These are phyloP conservation scores for Fusarium ambrosium DNA, from an alignment of 2,329 filamentous ascomycete species.

Conservation along the genomic window DNA sequence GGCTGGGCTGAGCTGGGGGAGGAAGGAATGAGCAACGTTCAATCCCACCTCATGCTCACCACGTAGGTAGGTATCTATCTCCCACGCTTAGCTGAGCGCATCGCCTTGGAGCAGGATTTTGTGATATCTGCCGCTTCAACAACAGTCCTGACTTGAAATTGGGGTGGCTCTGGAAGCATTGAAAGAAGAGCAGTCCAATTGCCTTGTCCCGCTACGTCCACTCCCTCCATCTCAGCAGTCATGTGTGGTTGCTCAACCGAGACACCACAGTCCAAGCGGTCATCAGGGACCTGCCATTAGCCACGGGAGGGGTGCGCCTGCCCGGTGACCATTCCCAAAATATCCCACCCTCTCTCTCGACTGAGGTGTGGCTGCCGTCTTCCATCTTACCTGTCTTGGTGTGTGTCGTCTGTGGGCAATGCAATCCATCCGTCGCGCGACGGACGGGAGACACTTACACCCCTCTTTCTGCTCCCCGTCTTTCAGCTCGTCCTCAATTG, in stretches of 20 bases:
- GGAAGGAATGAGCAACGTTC: not conserved
- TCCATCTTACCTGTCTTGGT: not conserved
- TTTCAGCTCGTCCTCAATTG: slow-evolving; percentile 23
- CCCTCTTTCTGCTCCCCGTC: slow-evolving; percentile 9
- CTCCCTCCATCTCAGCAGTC: slow-evolving; percentile 27
- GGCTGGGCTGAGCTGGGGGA: slow-evolving; percentile 2
- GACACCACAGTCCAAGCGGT: slow-evolving; percentile 16
- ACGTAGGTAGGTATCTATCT: not conserved
- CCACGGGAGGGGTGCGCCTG: slow-evolving; percentile 35
- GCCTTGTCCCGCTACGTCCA: not conserved
- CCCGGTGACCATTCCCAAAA: slow-evolving; percentile 44
- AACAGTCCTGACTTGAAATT: not conserved
- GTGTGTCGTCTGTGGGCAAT: slow-evolving; percentile 15
- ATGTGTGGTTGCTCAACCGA: slow-evolving; percentile 31
- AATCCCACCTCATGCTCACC: slow-evolving; percentile 8
- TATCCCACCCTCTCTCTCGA: slow-evolving; percentile 36
- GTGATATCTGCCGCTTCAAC: not conserved
- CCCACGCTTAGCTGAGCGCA: slow-evolving; percentile 9
- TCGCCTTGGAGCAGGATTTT: slow-evolving; percentile 9
- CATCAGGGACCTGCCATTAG: slow-evolving; percentile 38
- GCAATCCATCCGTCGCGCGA: slow-evolving; percentile 29
- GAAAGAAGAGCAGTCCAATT: slow-evolving; percentile 8
- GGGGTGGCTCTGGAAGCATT: slow-evolving; percentile 8
- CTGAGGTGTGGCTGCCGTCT: slow-evolving; percentile 30
- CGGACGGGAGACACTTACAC: slow-evolving; percentile 18